Evolutionary conservation across 805 yeast species (phyloP), one percentile per base, ranked within the genome.

Genomic region (Myxozyma geophila): DNA sequence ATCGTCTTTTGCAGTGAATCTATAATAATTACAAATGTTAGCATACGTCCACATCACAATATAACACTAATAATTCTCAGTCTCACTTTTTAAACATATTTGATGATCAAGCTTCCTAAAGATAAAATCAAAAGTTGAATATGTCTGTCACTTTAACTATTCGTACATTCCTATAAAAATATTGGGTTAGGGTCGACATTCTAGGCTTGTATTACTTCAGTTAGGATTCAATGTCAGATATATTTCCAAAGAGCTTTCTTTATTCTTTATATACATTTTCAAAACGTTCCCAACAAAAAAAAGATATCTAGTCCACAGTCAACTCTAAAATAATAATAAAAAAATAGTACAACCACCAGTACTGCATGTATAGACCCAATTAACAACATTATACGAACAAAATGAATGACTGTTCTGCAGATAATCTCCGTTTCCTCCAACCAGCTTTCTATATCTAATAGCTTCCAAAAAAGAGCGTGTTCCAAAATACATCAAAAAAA

Each of bases 1-100:
- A 73, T 92, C 97, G 48, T 91, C 97, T 69, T 85, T 87, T 37
- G 90, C 83, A 78, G 50, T 49, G 40, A 61, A 60, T 46, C 70
- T 60, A n/a, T 10, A 2, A 54, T 6, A n/a, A 28, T 23, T 15
- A 3, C 21, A 8, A 15, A n/a, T 13, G 23, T 17, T 43, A 51
- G n/a, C 43, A 15, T 33, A 1, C 7, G 57, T 41, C 23, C 5
- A 37, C 21, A 28, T 8, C 8, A 44, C 10, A 28, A 53, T 23
- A 13, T 8, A 41, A 10, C 7, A 15, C 49, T 15, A 41, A 10
- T 28, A 6, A 41, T 7, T 52, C 13, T n/a, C 8, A 39, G 12
- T 13, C 54, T 35, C 35, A 56, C 60, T 56, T 56, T 49, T 56
- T 56, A 37, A 56, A 56, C 60, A 56, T 56, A 17, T 10, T 33